A percentile compares a stretch with the other conserved stretches of the same genome.
phyloP scores from a whole-genome alignment of 345 rosid genomes.

The Trapa incisa region DNA sequence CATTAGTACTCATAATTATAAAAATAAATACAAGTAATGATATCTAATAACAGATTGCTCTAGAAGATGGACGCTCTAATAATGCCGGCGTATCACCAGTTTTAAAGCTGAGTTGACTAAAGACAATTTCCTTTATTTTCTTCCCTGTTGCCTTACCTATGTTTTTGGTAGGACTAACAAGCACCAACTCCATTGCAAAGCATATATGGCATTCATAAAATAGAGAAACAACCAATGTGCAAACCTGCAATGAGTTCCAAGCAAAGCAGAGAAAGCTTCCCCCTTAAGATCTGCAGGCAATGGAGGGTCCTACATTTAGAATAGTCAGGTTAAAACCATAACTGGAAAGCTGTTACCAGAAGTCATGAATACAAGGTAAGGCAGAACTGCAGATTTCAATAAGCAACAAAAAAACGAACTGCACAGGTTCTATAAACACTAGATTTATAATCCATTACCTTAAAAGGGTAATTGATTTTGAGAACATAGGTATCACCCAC shows the following conservation, averaged over 20 bases:
- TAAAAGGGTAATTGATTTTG: conserved; percentile 82
- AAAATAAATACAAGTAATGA: not conserved
- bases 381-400: not conserved
- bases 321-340: not conserved
- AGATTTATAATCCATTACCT: conserved; percentile 33
- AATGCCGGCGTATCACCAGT: too few species aligned
- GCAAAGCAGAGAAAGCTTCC: conserved; percentile 61
- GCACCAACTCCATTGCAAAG: not conserved
- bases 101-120: too few species aligned
- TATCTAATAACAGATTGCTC: not conserved
- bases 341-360: not conserved
- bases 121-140: too few species aligned
- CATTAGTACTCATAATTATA: not conserved
- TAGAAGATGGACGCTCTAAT: too few species aligned
- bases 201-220: not conserved
- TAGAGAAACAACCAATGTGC: conserved; percentile 3
- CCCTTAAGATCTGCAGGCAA: conserved; percentile 83
- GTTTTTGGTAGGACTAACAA: too few species aligned
- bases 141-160: too few species aligned
- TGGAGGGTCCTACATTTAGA: conserved; percentile 60
- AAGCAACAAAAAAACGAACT: conserved; percentile 2
- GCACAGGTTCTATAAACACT: not conserved
- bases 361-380: not conserved
- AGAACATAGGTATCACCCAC: conserved; percentile 70
- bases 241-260: conserved; percentile 85